These are phyloP conservation scores for Xylaria sp. DNA, from an alignment of 2,329 filamentous ascomycete genomes.

Conservation along the genomic window DNA sequence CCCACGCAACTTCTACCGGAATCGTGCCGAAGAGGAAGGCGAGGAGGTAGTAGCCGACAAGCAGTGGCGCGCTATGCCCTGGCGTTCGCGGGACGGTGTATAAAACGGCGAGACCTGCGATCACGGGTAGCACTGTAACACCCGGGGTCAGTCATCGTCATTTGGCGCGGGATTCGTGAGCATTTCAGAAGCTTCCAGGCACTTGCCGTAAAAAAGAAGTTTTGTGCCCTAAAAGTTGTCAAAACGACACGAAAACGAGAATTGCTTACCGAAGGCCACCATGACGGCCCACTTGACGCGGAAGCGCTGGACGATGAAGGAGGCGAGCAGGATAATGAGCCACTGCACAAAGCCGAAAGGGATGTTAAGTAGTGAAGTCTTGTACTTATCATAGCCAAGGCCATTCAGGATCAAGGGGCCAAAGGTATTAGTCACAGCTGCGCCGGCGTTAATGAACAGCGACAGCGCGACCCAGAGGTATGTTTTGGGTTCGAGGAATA, in stretches of 20 bases:
- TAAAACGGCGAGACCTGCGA: conserved; percentile 67
- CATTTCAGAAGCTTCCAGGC: no score
- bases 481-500: conserved; percentile 61
- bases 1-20: conserved; percentile 74
- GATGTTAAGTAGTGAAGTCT: conserved; percentile 70
- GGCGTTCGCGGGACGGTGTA: conserved; percentile 60
- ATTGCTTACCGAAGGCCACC: conserved; percentile 50
- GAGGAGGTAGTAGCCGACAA: conserved; percentile 72
- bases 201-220: no score
- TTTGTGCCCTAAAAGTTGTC: no score
- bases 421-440: conserved; percentile 70
- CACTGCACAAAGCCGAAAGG: conserved; percentile 72
- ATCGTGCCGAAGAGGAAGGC: conserved; percentile 74
- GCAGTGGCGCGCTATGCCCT: conserved; percentile 57
- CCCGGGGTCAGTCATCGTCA: no score
- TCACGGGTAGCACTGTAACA: conserved; percentile 61
- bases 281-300: conserved; percentile 67
- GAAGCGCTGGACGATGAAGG: conserved; percentile 65
- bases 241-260: no score
- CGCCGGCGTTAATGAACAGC: conserved; percentile 71
- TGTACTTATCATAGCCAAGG: conserved; percentile 67
- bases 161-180: no score
- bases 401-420: conserved; percentile 71
- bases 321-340: conserved; percentile 65
- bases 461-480: conserved; percentile 70